These are phyloP conservation scores for Aspergillus latus DNA, from an alignment of 2,329 filamentous ascomycete genomes.

Conservation along the genomic window DNA sequence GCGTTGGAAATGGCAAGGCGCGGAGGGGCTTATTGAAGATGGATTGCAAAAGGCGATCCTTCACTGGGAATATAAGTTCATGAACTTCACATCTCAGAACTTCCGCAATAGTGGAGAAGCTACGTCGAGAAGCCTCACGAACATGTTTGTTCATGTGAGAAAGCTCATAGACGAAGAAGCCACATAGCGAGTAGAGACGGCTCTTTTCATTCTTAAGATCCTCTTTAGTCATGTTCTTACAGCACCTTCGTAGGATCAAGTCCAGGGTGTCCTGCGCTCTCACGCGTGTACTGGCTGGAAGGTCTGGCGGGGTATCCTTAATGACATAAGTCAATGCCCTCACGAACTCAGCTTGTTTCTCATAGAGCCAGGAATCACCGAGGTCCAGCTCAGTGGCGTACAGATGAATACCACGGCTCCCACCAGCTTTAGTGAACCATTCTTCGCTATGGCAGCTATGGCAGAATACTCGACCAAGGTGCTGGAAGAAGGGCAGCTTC, in stretches of 20 bases:
- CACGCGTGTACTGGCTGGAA: slow-evolving; percentile 83
- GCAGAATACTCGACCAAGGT: slow-evolving; percentile 79
- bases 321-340: slow-evolving; percentile 94
- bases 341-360: slow-evolving; percentile 83
- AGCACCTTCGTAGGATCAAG: slow-evolving; percentile 74
- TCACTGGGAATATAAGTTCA: slow-evolving; percentile 85
- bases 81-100: slow-evolving; percentile 76
- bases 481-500: slow-evolving; percentile 78
- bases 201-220: slow-evolving; percentile 68
- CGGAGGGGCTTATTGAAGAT: slow-evolving; percentile 95
- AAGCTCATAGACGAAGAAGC: slow-evolving; percentile 81
- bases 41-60: slow-evolving; percentile 81
- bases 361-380: slow-evolving; percentile 77
- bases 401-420: slow-evolving; percentile 84
- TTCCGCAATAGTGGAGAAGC: slow-evolving; percentile 77
- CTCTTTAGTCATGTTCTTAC: slow-evolving; percentile 74
- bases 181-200: slow-evolving; percentile 73
- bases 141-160: slow-evolving; percentile 96
- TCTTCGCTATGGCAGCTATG: slow-evolving; percentile 97
- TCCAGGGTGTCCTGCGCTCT: slow-evolving; percentile 82
- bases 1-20: slow-evolving; percentile 87
- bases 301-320: slow-evolving; percentile 94
- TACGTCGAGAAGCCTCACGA: slow-evolving; percentile 78
- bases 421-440: slow-evolving; percentile 97
- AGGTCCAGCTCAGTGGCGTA: slow-evolving; percentile 82